Evolutionary conservation across 768 basidiomycete species (phyloP), one percentile per base, ranked within the genome.

Genomic region (Lepiota subincarnata): DNA sequence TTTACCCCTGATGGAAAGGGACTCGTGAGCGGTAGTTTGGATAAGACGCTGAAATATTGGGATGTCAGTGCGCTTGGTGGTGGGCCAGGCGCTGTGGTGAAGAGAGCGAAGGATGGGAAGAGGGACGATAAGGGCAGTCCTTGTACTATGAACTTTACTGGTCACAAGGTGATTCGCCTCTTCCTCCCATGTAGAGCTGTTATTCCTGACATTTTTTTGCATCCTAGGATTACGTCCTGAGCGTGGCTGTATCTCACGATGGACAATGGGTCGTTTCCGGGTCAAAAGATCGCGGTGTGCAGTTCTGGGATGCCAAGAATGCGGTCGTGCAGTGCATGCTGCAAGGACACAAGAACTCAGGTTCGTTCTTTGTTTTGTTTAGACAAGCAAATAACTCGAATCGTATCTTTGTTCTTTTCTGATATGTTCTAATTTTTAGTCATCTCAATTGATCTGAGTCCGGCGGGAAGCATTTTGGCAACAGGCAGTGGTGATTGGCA

Each of bases 1-100:
- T 98, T 97, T 70, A 91, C 91, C 3, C 92, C 91, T 0, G 95
- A 96, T 64, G 93, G 93, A 36, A 83, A 84, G 65, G 88, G 86
- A 2, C 74, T 98, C 59, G 88, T 97, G 6, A 91, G 87, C 57
- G 95, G 92, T 31, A 91, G 89, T 69, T 70, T 92, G 60, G 91
- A 92, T 65, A 85, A 87, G 73, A 89, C 86, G 42, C 63, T 93
- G 56, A 88, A 90, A 66, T 82, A 86, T 55, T 92, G 91, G 88
- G 89, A 92, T 64, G 76, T 92, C 12, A 82, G 83, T 62, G 84
- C 81, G 48, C 76, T 96, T 60, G 83, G 89, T 34, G 82, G 81
- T 35, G 86, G 84, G 34, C 82, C 80, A 63, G 65, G 53, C 40
- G 52, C 6, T 7, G 26, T 41, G 37, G 48, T 36, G 47, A 55